Evolutionary conservation across 2,329 filamentous ascomycete genomes (phyloP).

Genomic region (Madurella mycetomatis): DNA sequence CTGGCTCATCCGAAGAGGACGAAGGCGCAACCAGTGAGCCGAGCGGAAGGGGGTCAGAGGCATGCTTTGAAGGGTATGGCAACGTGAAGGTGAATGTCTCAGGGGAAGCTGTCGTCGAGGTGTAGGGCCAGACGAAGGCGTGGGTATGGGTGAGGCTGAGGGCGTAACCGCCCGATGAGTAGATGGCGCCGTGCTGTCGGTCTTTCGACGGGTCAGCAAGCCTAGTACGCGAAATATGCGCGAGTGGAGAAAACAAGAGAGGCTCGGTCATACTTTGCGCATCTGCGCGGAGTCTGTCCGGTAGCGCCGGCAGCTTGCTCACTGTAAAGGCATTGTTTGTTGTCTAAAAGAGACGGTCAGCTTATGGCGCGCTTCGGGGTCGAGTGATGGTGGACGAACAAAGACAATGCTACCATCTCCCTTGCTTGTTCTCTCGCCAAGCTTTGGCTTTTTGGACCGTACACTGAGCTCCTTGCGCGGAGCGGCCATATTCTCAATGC

Average conservation of each 20-base stretch:
- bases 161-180: conserved; percentile 65
- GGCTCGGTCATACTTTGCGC: conserved; percentile 54
- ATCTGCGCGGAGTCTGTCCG: conserved; percentile 67
- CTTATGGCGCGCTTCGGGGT: neutral
- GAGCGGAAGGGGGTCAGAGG: conserved; percentile 70
- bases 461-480: conserved; percentile 50
- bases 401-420: conserved; percentile 64
- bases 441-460: conserved; percentile 58
- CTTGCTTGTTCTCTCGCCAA: conserved; percentile 59
- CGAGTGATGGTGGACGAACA: conserved; percentile 40
- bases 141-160: conserved; percentile 75
- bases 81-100: conserved; percentile 78
- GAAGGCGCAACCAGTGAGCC: conserved; percentile 78
- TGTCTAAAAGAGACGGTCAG: conserved; percentile 50
- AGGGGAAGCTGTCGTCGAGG: conserved; percentile 60
- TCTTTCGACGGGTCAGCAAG: conserved; percentile 40
- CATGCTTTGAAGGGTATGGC: conserved; percentile 64
- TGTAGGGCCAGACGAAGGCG: conserved; percentile 89
- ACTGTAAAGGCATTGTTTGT: conserved; percentile 82
- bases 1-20: conserved; percentile 72
- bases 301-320: conserved; percentile 77
- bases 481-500: conserved; percentile 38
- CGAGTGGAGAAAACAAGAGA: neutral
- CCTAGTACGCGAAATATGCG: neutral
- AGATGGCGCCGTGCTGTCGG: conserved; percentile 62